These are phyloP conservation scores for Rugonectria rugulosa DNA, from an alignment of 2,329 filamentous ascomycete species.

Conservation along the genomic window DNA sequence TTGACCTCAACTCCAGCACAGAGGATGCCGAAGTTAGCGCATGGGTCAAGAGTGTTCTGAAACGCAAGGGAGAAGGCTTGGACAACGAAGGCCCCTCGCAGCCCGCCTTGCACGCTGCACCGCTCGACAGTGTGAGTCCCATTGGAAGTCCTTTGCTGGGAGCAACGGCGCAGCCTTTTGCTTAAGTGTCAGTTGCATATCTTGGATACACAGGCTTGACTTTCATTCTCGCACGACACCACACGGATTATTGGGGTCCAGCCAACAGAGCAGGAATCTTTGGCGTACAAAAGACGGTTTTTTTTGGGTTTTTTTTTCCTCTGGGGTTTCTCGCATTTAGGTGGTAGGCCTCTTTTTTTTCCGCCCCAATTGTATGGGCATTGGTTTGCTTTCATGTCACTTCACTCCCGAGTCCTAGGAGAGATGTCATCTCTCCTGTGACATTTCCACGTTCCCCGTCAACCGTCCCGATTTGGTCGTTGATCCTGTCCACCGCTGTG, in stretches of 20 bases:
- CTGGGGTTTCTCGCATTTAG: too few species aligned
- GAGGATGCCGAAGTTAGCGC: conserved; percentile 84
- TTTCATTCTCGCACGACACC: neutral
- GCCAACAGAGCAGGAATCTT: conserved; percentile 41
- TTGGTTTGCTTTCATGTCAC: too few species aligned
- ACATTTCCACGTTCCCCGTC: too few species aligned
- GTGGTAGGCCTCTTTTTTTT: too few species aligned
- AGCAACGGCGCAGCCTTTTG: conserved; percentile 3
- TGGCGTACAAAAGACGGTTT: conserved; percentile 26
- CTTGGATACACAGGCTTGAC: neutral
- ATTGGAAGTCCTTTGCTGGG: conserved; percentile 49
- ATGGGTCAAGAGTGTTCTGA: conserved; percentile 81
- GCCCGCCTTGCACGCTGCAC: conserved; percentile 87
- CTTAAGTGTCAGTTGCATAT: neutral
- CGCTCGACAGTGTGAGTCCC: conserved; percentile 76
- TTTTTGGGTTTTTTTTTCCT: conserved; percentile 9
- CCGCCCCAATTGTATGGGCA: too few species aligned
- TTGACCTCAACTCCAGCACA: conserved; percentile 50
- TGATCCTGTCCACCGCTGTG: conserved; percentile 12
- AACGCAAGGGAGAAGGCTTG: conserved; percentile 60
- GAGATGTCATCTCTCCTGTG: too few species aligned
- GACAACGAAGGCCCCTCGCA: conserved; percentile 60
- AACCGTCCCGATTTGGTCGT: too few species aligned
- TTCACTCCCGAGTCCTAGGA: too few species aligned
- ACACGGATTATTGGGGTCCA: conserved; percentile 1